Percentiles rank a stretch among this genome's conserved stretches.
Conservation (phyloP, 139 green algal genomes). For the Pedinophyceae sp. region DNA sequence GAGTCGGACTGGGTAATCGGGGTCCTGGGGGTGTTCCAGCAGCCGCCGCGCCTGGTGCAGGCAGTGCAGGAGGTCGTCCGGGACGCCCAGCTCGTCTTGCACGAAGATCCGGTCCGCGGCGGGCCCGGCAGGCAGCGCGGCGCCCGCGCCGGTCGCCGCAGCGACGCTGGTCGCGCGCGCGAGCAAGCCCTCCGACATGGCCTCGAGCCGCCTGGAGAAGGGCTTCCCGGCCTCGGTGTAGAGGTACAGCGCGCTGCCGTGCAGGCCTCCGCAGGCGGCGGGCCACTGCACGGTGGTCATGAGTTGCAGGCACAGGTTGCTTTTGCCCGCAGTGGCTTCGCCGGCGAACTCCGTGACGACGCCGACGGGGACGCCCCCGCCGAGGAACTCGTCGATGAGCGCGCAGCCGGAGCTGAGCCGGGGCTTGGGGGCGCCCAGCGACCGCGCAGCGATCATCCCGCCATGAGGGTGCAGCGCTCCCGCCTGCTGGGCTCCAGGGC, state of each 20-base stretch:
- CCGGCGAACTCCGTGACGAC: constrained; percentile 39
- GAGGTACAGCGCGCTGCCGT: constrained; percentile 37
- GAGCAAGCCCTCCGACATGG: neutral
- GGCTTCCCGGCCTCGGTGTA: constrained; percentile 48
- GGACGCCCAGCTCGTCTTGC: constrained; percentile 18
- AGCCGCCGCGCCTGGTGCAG: constrained; percentile 12
- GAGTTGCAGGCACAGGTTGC: constrained; percentile 45
- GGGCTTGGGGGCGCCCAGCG: too few species aligned
- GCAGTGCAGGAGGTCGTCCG: constrained; percentile 18
- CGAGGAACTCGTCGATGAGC: constrained; percentile 25
- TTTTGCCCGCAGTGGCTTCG: constrained; percentile 26
- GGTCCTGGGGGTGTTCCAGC: constrained; percentile 1
- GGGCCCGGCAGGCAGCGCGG: neutral
- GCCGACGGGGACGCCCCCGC: constrained; percentile 25
- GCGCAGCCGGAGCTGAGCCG: constrained; percentile 20
- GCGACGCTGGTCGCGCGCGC: constrained; percentile 14
- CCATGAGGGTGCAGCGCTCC: too few species aligned
- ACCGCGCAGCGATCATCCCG: too few species aligned
- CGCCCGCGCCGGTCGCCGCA: neutral
- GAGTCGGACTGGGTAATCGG: constrained; percentile 18
- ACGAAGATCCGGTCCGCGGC: constrained; percentile 26
- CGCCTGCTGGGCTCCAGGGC: too few species aligned
- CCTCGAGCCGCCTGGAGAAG: neutral
- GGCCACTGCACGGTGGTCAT: constrained; percentile 24
- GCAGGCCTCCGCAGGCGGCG: constrained; percentile 16